Percentiles rank a stretch among this genome's conserved stretches.
Conservation (phyloP, 2,329 filamentous ascomycete genomes). For the Aspergillus glaucus region DNA sequence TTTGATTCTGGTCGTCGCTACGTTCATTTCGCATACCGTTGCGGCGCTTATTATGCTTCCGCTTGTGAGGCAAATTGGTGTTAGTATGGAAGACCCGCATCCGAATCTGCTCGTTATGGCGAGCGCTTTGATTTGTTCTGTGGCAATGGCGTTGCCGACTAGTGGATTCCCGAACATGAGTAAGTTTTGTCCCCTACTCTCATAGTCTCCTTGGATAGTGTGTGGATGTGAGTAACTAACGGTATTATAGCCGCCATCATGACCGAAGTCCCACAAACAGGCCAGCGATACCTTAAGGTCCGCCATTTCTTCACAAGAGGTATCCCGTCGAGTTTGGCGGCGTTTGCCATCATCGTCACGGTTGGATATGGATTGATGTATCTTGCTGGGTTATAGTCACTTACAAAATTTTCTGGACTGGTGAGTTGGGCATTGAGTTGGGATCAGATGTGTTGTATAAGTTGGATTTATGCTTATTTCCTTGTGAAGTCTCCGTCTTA, state of each 20-base stretch:
- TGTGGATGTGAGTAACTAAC: conserved; percentile 10
- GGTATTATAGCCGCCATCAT: conserved; percentile 74
- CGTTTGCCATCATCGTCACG: conserved; percentile 75
- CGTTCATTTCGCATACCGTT: conserved; percentile 96
- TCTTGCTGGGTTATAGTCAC: conserved; percentile 56
- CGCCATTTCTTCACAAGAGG: conserved; percentile 94
- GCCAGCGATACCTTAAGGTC: conserved; percentile 84
- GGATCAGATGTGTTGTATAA: too few relatives aligned
- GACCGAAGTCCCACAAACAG: conserved; percentile 92
- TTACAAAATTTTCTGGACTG: neutral
- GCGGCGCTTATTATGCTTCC: conserved; percentile 92
- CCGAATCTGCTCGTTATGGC: conserved; percentile 95
- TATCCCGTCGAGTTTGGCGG: conserved; percentile 76
- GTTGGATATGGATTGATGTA: conserved; percentile 89
- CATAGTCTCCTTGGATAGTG: conserved; percentile 3
- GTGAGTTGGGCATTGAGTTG: neutral
- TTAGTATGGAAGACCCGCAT: conserved; percentile 78
- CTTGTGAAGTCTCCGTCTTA: neutral
- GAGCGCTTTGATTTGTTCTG: conserved; percentile 89
- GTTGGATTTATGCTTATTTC: neutral
- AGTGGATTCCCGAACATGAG: conserved; percentile 99
- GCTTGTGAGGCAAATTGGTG: conserved; percentile 78
- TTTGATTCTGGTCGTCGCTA: conserved; percentile 85
- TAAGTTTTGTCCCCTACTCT: conserved; percentile 48
- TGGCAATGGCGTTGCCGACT: conserved; percentile 94